Conservation (phyloP, 495 filamentous ascomycete genomes). For the Daldinia vernicosa region DNA sequence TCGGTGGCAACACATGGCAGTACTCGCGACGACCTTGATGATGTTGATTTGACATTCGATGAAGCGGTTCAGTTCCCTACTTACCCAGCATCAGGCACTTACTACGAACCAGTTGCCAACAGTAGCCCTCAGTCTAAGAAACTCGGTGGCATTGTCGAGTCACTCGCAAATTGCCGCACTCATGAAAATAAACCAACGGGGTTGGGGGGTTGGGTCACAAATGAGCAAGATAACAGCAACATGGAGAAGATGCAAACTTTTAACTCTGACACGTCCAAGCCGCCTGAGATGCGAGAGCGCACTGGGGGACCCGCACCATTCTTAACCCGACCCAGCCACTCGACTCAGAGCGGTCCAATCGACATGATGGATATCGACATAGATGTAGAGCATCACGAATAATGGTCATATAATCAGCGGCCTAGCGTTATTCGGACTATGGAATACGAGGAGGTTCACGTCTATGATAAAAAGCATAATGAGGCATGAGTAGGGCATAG, state of each 20-base stretch:
- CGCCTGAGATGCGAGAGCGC: conserved; percentile 54
- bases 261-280: conserved; percentile 16
- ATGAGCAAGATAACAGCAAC: neutral
- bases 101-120: conserved; percentile 30
- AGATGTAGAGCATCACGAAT: conserved; percentile 36
- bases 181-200: neutral
- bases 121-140: conserved; percentile 10
- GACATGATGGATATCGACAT: conserved; percentile 45
- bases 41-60: conserved; percentile 41
- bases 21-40: conserved; percentile 32
- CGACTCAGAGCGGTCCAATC: conserved; percentile 13
- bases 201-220: neutral
- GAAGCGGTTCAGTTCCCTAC: conserved; percentile 34
- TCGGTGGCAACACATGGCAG: conserved; percentile 44
- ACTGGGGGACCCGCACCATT: conserved; percentile 32
- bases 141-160: conserved; percentile 17
- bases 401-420: neutral
- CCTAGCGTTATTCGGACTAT: conserved; percentile 6
- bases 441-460: conserved; percentile 19
- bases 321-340: conserved; percentile 20
- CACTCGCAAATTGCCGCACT: conserved; percentile 15
- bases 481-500: neutral
- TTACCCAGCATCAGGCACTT: conserved; percentile 35
- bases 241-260: conserved; percentile 21
- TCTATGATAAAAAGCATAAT: neutral